Base-by-base conservation (phyloP, 1,284 basidiomycete genomes). In the Trichosporon sp. region DNA sequence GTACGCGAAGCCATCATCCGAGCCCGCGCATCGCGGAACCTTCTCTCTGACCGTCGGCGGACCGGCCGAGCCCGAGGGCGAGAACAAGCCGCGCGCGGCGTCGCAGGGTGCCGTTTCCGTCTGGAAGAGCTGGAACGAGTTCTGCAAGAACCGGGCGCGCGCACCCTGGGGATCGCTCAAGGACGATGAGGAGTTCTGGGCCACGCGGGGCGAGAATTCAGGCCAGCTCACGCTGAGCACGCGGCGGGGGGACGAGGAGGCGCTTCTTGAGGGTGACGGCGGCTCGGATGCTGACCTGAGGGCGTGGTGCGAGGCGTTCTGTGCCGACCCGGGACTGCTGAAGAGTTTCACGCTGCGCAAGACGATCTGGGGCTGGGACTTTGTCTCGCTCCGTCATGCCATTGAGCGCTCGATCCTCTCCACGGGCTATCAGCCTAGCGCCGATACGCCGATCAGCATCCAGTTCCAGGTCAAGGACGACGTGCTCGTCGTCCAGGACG, bases 241-340 rank as follows among this genome's bases (percentile, higher is more conserved):
- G 19, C 43, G 26, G 26, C 43, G n/a, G 56, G 31, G 61, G 26
- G 73, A 73, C 38, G 73, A 72, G 26, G 74, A 73, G 70, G 68
- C 75, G 12, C 70, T 75, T 12, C 56, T 73, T 16, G 19, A 12
- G 31, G 63, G 37, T 2, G 59, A 68, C n/a, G 66, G 26, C 2
- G 19, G 54, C 10, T 35, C 26, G 10, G 51, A 68, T 0, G 64
- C 65, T 2, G 19, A 61, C 5, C 77, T 91, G 63, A 85, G 89
- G 19, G 85, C 88, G 69, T 92, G 91, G 91, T 90, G 90, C 21
- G 89, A 91, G 76, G 87, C 89, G 68, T 91, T 90, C 77, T 90
- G 89, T 68, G 84, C 86, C 8, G 90, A 89, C 77, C 79, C 76
- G 6, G 90, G 88, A 70, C 77, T 85, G 21, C 82, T 92, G 70